Conservation (phyloP, 2,329 filamentous ascomycete genomes). For the Fusarium fujikuroi region DNA sequence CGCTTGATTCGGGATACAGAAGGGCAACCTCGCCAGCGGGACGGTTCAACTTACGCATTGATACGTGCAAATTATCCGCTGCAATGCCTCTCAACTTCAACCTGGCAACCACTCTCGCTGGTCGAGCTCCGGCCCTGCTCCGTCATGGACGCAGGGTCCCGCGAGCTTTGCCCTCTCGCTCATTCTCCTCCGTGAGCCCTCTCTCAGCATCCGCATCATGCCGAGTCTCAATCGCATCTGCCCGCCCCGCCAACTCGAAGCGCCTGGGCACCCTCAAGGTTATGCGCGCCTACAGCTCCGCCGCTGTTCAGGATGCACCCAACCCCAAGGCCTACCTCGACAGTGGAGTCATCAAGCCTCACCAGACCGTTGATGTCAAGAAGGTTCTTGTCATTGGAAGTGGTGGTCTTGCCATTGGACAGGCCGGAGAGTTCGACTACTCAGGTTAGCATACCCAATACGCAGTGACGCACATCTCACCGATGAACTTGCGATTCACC, state of each 20-base stretch:
- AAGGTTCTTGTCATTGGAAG: conserved; percentile 97
- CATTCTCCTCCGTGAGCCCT: conserved; percentile 54
- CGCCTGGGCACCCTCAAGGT: conserved; percentile 61
- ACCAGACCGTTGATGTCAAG: conserved; percentile 87
- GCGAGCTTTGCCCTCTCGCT: conserved; percentile 55
- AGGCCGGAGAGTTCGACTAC: conserved; percentile 98
- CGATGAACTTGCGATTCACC: conserved; percentile 30
- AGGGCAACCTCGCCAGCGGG: conserved; percentile 50
- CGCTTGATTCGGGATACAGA: conserved; percentile 47
- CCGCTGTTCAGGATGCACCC: conserved; percentile 73
- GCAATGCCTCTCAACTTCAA: conserved; percentile 55
- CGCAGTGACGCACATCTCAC: conserved; percentile 5
- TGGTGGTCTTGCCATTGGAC: conserved; percentile 94
- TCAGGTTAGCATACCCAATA: conserved; percentile 74
- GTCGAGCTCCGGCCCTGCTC: conserved; percentile 67
- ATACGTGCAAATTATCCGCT: conserved; percentile 46
- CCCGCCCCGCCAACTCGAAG: conserved; percentile 52
- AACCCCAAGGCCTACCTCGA: conserved; percentile 88
- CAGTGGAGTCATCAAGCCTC: conserved; percentile 85
- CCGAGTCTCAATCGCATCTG: conserved; percentile 41
- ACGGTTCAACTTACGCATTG: conserved; percentile 52
- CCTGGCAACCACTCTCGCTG: conserved; percentile 59
- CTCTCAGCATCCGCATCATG: conserved; percentile 42
- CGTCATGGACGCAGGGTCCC: conserved; percentile 64
- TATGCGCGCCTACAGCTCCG: conserved; percentile 54